These are phyloP conservation scores for Arthrinium phaeospermum DNA, from an alignment of 2,329 filamentous ascomycete genomes.

Conservation along the genomic window DNA sequence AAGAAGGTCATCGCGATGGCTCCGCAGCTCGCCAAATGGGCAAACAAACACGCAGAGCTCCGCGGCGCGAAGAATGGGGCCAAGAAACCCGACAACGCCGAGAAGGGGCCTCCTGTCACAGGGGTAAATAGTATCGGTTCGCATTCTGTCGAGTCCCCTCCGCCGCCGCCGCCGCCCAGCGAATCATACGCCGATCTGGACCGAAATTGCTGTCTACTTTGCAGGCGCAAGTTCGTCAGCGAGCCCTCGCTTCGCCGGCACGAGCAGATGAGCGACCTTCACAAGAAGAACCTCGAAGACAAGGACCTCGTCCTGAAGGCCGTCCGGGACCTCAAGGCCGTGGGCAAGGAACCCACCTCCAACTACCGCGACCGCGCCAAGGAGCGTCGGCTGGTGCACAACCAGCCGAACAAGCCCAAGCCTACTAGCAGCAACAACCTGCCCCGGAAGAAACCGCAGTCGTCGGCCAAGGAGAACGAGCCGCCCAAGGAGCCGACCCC, in stretches of 20 bases:
- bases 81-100: constrained; percentile 38
- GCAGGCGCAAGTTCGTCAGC: constrained; percentile 48
- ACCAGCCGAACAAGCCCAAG: constrained; percentile 62
- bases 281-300: constrained; percentile 42
- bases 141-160: neutral
- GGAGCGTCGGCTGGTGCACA: constrained; percentile 67
- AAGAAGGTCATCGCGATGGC: constrained; percentile 61
- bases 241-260: constrained; percentile 48
- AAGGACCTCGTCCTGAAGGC: constrained; percentile 38
- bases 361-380: constrained; percentile 71
- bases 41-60: constrained; percentile 71
- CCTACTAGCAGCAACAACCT: constrained; percentile 27
- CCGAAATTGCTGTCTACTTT: constrained; percentile 49
- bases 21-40: constrained; percentile 75
- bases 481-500: constrained; percentile 43
- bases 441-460: constrained; percentile 33
- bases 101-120: constrained; percentile 36
- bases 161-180: constrained; percentile 38
- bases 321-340: constrained; percentile 37
- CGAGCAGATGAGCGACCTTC: constrained; percentile 51
- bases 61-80: constrained; percentile 55
- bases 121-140: constrained; percentile 33
- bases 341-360: constrained; percentile 41
- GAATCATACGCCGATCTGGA: constrained; percentile 67
- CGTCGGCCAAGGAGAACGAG: constrained; percentile 40